Percentiles rank a stretch among this genome's conserved stretches.
Conservation (phyloP, 768 basidiomycete genomes). For the Jaapia argillacea region DNA sequence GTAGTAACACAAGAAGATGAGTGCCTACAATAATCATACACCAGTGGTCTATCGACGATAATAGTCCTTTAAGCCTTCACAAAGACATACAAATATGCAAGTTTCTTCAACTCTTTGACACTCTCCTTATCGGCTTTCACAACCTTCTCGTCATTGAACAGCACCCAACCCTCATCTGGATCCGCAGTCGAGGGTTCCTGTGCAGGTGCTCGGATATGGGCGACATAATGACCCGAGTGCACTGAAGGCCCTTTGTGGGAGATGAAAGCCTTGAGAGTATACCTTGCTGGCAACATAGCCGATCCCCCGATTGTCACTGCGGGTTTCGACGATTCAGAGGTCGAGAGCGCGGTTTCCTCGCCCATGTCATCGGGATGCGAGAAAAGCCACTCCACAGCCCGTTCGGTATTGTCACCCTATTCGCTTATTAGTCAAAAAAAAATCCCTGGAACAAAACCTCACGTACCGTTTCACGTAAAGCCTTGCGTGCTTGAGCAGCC, state of each 20-base stretch:
- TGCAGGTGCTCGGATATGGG: conserved; percentile 44
- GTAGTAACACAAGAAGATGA: too few relatives aligned
- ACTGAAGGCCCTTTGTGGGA: conserved; percentile 96
- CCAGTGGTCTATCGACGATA: too few relatives aligned
- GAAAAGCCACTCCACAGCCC: conserved; percentile 95
- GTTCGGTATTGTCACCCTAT: conserved; percentile 66
- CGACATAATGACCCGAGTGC: conserved; percentile 91
- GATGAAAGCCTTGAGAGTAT: conserved; percentile 85
- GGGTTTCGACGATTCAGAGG: conserved; percentile 13
- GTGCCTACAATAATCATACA: too few relatives aligned
- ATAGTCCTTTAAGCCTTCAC: conserved; percentile 39
- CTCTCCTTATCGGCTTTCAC: conserved; percentile 81
- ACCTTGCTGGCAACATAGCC: conserved; percentile 57
- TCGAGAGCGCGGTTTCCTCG: conserved; percentile 31
- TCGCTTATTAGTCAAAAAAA: background rate
- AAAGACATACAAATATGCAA: conserved; percentile 94
- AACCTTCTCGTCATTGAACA: conserved; percentile 97
- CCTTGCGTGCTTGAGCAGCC: conserved; percentile 71
- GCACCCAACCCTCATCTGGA: conserved; percentile 59
- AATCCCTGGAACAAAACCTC: conserved; percentile 4
- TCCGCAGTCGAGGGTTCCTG: conserved; percentile 5
- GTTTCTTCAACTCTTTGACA: conserved; percentile 65
- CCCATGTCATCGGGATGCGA: conserved; percentile 84
- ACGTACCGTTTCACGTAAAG: conserved; percentile 75
- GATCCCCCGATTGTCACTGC: conserved; percentile 36